These are phyloP conservation scores for Serendipita sp. DNA, from an alignment of 768 basidiomycete species.

Conservation along the genomic window DNA sequence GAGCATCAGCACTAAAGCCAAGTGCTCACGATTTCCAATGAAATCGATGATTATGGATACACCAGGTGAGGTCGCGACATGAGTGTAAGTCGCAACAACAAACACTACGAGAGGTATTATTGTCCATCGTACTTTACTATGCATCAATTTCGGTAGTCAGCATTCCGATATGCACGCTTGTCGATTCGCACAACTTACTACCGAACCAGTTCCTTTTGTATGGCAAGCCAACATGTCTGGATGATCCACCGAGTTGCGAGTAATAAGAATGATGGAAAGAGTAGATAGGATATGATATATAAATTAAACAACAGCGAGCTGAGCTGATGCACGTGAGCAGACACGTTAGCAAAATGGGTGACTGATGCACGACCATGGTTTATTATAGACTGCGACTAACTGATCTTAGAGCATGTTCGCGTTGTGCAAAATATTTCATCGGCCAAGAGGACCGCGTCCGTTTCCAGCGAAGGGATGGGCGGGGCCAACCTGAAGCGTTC, in stretches of 20 bases:
- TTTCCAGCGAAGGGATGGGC: too few relatives aligned
- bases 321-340: not conserved
- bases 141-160: not conserved
- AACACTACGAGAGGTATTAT: not conserved
- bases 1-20: not conserved
- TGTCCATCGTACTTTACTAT: not conserved
- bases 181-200: not conserved
- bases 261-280: not conserved
- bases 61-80: not conserved
- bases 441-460: not conserved
- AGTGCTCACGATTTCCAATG: not conserved
- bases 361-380: not conserved
- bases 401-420: slow-evolving; percentile 4
- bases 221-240: not conserved
- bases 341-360: not conserved
- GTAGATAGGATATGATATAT: not conserved
- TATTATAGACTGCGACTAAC: not conserved
- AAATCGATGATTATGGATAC: slow-evolving; percentile 1
- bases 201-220: not conserved
- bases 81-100: not conserved
- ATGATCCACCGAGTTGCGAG: not conserved
- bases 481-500: too few relatives aligned
- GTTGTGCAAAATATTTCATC: slow-evolving; percentile 4
- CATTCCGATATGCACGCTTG: not conserved
- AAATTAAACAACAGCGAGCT: not conserved